Evolutionary conservation across 768 basidiomycete species (phyloP), one percentile per base, ranked within the genome.

Genomic region (Boletus rubropictus): DNA sequence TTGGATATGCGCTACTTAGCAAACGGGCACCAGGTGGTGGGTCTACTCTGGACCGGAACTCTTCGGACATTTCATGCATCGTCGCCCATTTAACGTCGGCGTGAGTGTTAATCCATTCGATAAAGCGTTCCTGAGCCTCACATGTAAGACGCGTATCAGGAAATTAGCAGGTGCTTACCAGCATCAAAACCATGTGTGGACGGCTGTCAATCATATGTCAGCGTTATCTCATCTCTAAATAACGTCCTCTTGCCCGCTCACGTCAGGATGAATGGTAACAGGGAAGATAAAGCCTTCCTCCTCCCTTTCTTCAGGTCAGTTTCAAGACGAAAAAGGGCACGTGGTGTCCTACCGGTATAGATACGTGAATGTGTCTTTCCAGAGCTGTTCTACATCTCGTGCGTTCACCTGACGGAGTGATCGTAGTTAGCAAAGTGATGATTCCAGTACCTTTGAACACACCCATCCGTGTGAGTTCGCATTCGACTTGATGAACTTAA

Each of bases 211-310:
- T 3, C 12, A 41, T 40, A n/a, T n/a, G 35, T 56, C 17, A 47
- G 48, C 42, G 21, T 42, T 31, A 29, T 24, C 34, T 36, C 40
- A 38, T 24, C n/a, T 11, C 6, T 27, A 28, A 14, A 32, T 21
- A 44, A 42, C 22, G 38, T 28, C 29, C 15, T 59, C 77, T 55
- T 64, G 77, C 76, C 84, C 84, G 58, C 80, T 80, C 20, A 85
- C 83, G 54, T 88, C 85, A 1, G 86, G 86, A 55, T 88, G 86
- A 33, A 89, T 84, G 2, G 86, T 87, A 48, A 88, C 76, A 0
- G 84, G 84, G 55, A 86, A 83, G n/a, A 82, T 74, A 48, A 84
- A 82, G 60, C 78, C 73, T 53, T 78, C 75, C 62, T 82, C 78
- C 51, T 81, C 80, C 37, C 79, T 78, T 46, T 22, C 34, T 53